Conservation (phyloP, 345 rosid genomes). For the Camelina hispida region DNA sequence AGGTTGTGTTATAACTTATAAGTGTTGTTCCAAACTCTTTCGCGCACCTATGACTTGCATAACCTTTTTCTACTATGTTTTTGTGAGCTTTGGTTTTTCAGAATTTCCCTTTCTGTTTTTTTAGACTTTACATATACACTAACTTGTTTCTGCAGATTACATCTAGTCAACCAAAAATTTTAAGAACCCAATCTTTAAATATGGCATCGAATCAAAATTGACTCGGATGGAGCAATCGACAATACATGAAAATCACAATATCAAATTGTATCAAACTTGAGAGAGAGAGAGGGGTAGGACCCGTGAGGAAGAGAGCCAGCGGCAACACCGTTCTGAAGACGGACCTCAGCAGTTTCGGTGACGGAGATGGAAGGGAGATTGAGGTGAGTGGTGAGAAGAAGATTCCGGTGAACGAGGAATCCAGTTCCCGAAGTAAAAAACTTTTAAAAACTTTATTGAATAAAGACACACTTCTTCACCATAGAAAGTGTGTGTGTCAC, state of each 20-base stretch:
- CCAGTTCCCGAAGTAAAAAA: slow-evolving; percentile 60
- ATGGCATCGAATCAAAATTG: slow-evolving; percentile 19
- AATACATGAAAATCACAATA: background rate
- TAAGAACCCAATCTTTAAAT: background rate
- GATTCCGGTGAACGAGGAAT: slow-evolving; percentile 86
- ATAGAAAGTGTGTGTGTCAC: too few species aligned
- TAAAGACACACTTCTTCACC: too few species aligned
- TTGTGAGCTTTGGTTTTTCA: background rate
- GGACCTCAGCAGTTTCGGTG: slow-evolving; percentile 80
- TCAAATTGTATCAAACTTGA: too few species aligned
- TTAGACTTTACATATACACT: too few species aligned
- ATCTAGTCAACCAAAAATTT: too few species aligned
- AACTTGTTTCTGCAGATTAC: too few species aligned
- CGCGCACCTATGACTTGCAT: background rate
- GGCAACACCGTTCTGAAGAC: slow-evolving; percentile 68
- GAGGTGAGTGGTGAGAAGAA: slow-evolving; percentile 79
- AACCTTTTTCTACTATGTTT: background rate
- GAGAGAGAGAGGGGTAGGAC: slow-evolving; percentile 35
- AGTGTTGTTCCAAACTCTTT: background rate
- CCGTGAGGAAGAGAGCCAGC: slow-evolving; percentile 80
- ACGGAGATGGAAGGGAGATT: slow-evolving; percentile 82
- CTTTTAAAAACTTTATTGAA: too few species aligned
- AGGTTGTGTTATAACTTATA: background rate
- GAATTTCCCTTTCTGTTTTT: too few species aligned
- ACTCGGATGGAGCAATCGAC: slow-evolving; percentile 34